These are phyloP conservation scores for Globisporangium parvum DNA, from an alignment of 352 stramenopile genomes.

Conservation along the genomic window DNA sequence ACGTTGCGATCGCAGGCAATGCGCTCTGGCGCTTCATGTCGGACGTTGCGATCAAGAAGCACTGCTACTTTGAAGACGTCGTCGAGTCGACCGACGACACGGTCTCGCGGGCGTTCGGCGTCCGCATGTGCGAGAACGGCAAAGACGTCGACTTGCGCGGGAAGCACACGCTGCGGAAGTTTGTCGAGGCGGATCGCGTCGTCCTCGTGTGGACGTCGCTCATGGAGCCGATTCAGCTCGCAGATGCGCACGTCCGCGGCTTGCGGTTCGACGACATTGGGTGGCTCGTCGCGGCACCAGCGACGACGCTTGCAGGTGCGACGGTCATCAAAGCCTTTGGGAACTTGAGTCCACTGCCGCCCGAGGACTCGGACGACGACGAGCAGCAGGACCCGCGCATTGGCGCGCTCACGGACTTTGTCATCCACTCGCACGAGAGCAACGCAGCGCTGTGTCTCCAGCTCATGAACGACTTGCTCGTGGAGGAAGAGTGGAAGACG, in stretches of 20 bases:
- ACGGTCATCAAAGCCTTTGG: constrained; percentile 11
- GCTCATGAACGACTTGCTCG: constrained; percentile 26
- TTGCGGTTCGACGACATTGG: constrained; percentile 28
- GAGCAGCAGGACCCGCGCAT: constrained; percentile 24
- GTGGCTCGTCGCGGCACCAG: constrained; percentile 17
- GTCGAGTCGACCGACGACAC: constrained; percentile 1
- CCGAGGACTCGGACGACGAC: constrained; percentile 3
- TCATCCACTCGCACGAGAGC: constrained; percentile 28
- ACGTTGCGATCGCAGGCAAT: constrained; percentile 10
- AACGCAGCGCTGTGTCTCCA: constrained; percentile 21
- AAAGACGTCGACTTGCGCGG: constrained; percentile 31
- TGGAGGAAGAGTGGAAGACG: constrained; percentile 43
- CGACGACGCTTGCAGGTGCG: neutral
- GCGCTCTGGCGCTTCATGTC: constrained; percentile 18
- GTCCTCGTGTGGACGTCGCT: constrained; percentile 46
- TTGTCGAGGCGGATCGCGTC: constrained; percentile 18
- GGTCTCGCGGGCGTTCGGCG: constrained; percentile 6
- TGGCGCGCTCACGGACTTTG: constrained; percentile 29
- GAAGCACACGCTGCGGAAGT: constrained; percentile 39
- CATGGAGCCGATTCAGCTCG: constrained; percentile 31
- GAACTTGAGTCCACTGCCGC: constrained; percentile 6
- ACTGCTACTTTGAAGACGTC: constrained; percentile 17
- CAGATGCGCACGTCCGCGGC: constrained; percentile 21
- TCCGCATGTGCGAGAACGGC: constrained; percentile 3
- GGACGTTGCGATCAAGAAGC: constrained; percentile 11